Evolutionary conservation across 345 rosid genomes (phyloP).

Genomic region (Syzygium jambos): DNA sequence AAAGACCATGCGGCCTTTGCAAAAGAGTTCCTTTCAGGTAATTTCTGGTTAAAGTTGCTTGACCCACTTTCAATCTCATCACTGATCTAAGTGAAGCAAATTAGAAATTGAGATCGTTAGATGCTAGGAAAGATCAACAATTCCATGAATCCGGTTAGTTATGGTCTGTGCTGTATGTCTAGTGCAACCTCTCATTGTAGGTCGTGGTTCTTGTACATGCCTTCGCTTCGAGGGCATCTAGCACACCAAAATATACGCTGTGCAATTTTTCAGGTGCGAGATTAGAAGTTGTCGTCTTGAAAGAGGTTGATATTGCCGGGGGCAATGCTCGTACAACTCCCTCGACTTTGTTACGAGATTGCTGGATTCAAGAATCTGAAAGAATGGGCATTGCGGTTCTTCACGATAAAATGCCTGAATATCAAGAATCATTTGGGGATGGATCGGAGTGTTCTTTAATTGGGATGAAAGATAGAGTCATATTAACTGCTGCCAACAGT

Average conservation of each 20-base stretch:
- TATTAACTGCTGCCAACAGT: slow-evolving; percentile 22
- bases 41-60: not conserved
- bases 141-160: not conserved
- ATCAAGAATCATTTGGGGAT: slow-evolving; percentile 6
- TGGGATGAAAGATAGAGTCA: slow-evolving; percentile 5
- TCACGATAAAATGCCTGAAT: slow-evolving; percentile 18
- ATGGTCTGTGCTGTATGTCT: not conserved
- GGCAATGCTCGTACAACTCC: slow-evolving; percentile 54
- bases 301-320: slow-evolving; percentile 72
- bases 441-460: not conserved
- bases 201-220: not conserved
- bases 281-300: slow-evolving; percentile 52
- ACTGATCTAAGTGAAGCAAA: not conserved
- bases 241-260: not conserved
- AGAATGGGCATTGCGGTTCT: slow-evolving; percentile 31
- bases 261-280: slow-evolving; percentile 25
- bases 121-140: not conserved
- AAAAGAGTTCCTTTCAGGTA: slow-evolving; percentile 68
- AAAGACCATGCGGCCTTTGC: slow-evolving; percentile 86
- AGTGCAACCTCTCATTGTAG: not conserved
- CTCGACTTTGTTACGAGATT: slow-evolving; percentile 37
- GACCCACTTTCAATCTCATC: not conserved
- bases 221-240: not conserved
- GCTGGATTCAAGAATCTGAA: slow-evolving; percentile 57
- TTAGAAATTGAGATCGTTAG: not conserved